Evolutionary conservation across 352 stramenopile species (phyloP).

Genomic region (Phytophthora parvispora): DNA sequence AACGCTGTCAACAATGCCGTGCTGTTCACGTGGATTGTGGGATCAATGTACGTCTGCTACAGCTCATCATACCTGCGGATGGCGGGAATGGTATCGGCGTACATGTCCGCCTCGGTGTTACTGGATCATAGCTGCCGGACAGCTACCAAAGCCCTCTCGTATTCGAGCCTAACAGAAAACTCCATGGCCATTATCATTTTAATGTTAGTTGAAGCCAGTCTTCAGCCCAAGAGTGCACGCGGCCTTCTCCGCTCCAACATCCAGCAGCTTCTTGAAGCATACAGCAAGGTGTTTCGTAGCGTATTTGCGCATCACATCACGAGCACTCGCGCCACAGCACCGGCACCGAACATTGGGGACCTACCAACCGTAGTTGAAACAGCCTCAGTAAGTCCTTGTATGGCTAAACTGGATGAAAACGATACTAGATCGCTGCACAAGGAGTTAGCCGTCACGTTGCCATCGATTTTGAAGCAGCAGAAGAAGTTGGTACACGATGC

Average conservation of each 20-base stretch:
- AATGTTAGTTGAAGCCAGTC: constrained; percentile 61
- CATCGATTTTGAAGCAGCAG: constrained; percentile 54
- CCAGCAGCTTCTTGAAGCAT: constrained; percentile 52
- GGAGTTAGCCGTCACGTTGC: constrained; percentile 44
- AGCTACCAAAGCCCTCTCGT: constrained; percentile 41
- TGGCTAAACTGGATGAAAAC: constrained; percentile 21
- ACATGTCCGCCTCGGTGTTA: constrained; percentile 69
- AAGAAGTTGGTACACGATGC: constrained; percentile 63
- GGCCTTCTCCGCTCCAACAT: constrained; percentile 68
- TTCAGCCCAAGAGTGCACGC: constrained; percentile 63
- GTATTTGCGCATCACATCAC: constrained; percentile 70
- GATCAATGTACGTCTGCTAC: constrained; percentile 84
- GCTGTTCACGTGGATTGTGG: constrained; percentile 68
- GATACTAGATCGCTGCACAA: constrained; percentile 51
- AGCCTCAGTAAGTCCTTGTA: constrained; percentile 3
- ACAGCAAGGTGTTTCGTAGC: constrained; percentile 49
- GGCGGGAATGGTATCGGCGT: constrained; percentile 77
- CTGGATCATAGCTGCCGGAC: constrained; percentile 59
- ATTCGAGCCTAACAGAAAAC: constrained; percentile 75
- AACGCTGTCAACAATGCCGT: constrained; percentile 71
- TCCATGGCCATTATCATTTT: constrained; percentile 77
- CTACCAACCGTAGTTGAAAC: constrained; percentile 24
- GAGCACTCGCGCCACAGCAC: constrained; percentile 12
- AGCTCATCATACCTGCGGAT: constrained; percentile 60
- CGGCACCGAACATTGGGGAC: constrained; percentile 3